phyloP scores from a whole-genome alignment of 176 grass and related monocot genomes.

The Leersia perrieri region DNA sequence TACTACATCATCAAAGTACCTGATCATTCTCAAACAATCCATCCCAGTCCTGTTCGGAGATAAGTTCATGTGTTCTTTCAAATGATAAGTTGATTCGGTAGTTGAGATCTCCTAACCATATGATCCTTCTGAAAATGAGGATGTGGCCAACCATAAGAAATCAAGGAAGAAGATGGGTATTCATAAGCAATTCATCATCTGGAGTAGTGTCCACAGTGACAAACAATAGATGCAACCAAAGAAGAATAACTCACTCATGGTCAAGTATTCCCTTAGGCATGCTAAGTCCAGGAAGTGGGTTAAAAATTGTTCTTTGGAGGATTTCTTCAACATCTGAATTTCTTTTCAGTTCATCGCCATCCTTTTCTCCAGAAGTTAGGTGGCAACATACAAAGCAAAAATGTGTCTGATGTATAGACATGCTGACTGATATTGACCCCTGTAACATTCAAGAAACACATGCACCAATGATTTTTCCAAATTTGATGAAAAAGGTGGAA shows the following conservation, averaged over 20 bases:
- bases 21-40: conserved; percentile 69
- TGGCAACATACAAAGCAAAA: conserved; percentile 95
- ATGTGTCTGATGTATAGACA: conserved; percentile 84
- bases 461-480: not conserved
- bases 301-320: conserved; percentile 68
- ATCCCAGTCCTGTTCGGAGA: conserved; percentile 66
- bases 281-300: conserved; percentile 37
- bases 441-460: conserved; percentile 43
- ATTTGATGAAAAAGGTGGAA: not conserved
- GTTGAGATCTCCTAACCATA: conserved; percentile 96
- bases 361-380: conserved; percentile 78
- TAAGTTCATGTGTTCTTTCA: conserved; percentile 76
- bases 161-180: conserved; percentile 1
- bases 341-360: conserved; percentile 63
- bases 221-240: not conserved
- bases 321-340: conserved; percentile 90
- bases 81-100: conserved; percentile 79
- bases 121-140: conserved; percentile 75
- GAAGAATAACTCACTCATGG: conserved; percentile 63
- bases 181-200: not conserved
- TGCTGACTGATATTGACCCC: conserved; percentile 96
- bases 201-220: not conserved
- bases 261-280: conserved; percentile 57
- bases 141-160: conserved; percentile 15
- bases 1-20: conserved; percentile 39